Conservation (phyloP, 1,284 basidiomycete genomes). For the Paramarasmius palmivorus region DNA sequence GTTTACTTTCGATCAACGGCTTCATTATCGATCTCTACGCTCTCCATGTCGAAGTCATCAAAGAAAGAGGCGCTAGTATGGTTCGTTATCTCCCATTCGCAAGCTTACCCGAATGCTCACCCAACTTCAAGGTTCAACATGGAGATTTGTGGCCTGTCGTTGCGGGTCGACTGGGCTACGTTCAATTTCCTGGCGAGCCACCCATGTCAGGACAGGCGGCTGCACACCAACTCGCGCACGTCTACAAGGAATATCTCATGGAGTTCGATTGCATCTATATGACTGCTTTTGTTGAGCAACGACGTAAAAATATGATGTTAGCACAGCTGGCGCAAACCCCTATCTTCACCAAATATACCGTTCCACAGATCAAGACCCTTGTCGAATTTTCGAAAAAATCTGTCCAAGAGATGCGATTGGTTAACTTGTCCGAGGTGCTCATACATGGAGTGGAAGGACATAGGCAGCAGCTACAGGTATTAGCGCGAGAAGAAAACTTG, state of each 20-base stretch:
- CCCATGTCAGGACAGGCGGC: slow-evolving; percentile 57
- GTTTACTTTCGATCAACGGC: slow-evolving; percentile 47
- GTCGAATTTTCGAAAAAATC: slow-evolving; percentile 43
- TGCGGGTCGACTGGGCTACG: slow-evolving; percentile 62
- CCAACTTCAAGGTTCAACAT: slow-evolving; percentile 43
- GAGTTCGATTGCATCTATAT: slow-evolving; percentile 61
- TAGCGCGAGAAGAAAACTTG: slow-evolving; percentile 37
- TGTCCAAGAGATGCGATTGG: slow-evolving; percentile 51
- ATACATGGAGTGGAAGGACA: slow-evolving; percentile 60
- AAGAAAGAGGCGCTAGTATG: slow-evolving; percentile 48
- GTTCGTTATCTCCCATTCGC: slow-evolving; percentile 35
- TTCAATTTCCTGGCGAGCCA: slow-evolving; percentile 62
- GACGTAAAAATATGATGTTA: slow-evolving; percentile 10
- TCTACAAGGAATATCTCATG: slow-evolving; percentile 60
- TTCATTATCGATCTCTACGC: slow-evolving; percentile 55
- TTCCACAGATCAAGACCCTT: slow-evolving; percentile 40
- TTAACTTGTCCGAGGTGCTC: slow-evolving; percentile 48
- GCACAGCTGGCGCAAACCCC: slow-evolving; percentile 7
- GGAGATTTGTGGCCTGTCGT: slow-evolving; percentile 66
- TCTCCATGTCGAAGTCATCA: slow-evolving; percentile 58
- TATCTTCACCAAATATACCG: slow-evolving; percentile 9
- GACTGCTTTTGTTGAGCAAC: slow-evolving; percentile 27
- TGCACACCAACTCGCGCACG: slow-evolving; percentile 56
- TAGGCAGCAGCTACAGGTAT: slow-evolving; percentile 46
- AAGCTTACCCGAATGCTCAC: background rate